A percentile compares a stretch with the other conserved stretches of the same genome.
These are phyloP conservation scores for Fragaria vesca DNA, from an alignment of 306 rosid genomes.

Conservation along the genomic window DNA sequence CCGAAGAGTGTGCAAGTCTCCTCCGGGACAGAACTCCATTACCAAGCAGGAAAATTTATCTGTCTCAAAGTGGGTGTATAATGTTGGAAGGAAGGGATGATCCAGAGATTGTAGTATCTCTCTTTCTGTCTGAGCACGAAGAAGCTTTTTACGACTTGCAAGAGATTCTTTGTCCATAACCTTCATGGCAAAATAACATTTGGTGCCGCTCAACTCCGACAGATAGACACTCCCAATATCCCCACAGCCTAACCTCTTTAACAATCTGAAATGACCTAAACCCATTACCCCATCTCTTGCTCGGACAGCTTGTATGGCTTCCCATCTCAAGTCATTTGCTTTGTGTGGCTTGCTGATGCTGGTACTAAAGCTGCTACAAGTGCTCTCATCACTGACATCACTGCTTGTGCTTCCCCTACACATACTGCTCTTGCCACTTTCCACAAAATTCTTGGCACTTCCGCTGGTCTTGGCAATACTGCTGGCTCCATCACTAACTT, in stretches of 20 bases:
- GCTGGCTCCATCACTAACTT: conserved; percentile 86
- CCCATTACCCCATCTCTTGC: conserved; percentile 80
- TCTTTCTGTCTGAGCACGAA: conserved; percentile 97
- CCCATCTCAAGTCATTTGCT: conserved; percentile 98
- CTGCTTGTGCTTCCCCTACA: conserved; percentile 98
- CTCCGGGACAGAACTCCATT: conserved; percentile 99
- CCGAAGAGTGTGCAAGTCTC: conserved; percentile 93
- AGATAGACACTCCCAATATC: conserved; percentile 98
- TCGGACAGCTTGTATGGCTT: conserved; percentile 89
- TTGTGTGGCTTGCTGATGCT: conserved; percentile 92
- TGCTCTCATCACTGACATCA: conserved; percentile 94
- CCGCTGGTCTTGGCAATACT: conserved; percentile 89
- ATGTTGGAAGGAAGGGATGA: conserved; percentile 94
- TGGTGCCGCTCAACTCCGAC: conserved; percentile 93
- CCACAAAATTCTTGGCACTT: conserved; percentile 85
- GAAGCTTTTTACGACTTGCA: conserved; percentile 89
- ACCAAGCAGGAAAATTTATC: conserved; percentile 98
- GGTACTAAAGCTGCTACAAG: conserved; percentile 94
- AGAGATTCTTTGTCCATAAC: conserved; percentile 99
- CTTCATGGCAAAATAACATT: conserved; percentile 95
- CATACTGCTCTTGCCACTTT: conserved; percentile 96
- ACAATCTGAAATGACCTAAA: conserved; percentile 80
- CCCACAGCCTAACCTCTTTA: conserved; percentile 97
- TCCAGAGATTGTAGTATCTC: conserved; percentile 94
- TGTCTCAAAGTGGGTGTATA: conserved; percentile 95